Percentiles rank a stretch among this genome's conserved stretches.
These are phyloP conservation scores for Monosporozyma siamensis DNA, from an alignment of 805 yeast genomes.

Conservation along the genomic window DNA sequence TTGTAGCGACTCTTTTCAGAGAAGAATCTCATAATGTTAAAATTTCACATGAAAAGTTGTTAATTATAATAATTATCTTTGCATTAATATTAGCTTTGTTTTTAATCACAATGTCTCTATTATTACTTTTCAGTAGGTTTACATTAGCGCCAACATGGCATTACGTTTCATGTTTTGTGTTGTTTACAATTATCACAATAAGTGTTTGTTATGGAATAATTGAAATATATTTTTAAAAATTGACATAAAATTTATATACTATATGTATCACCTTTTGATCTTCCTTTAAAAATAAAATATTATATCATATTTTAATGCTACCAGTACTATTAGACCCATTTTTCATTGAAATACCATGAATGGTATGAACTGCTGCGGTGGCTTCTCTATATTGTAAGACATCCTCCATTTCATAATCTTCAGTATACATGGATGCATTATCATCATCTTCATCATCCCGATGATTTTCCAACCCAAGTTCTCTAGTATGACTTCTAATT, in stretches of 20 bases:
- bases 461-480: not conserved
- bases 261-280: too few species aligned
- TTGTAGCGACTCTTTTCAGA: constrained; percentile 20
- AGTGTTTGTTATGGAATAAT: constrained; percentile 28
- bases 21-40: constrained; percentile 13
- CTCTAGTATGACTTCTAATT: not conserved
- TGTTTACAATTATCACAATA: constrained; percentile 20
- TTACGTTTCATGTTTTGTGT: constrained; percentile 19
- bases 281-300: too few species aligned
- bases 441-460: constrained; percentile 1
- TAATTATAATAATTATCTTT: constrained; percentile 14
- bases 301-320: constrained; percentile 3
- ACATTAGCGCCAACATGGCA: constrained; percentile 29
- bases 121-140: constrained; percentile 25
- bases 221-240: constrained; percentile 12
- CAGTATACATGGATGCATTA: not conserved
- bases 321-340: constrained; percentile 1
- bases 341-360: constrained; percentile 7
- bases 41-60: constrained; percentile 14
- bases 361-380: constrained; percentile 6
- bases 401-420: constrained; percentile 3
- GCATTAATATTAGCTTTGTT: constrained; percentile 21
- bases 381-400: not conserved
- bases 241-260: too few species aligned
- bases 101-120: constrained; percentile 16